These are phyloP conservation scores for Trichoderma virens DNA, from an alignment of 495 filamentous ascomycete genomes.

Conservation along the genomic window DNA sequence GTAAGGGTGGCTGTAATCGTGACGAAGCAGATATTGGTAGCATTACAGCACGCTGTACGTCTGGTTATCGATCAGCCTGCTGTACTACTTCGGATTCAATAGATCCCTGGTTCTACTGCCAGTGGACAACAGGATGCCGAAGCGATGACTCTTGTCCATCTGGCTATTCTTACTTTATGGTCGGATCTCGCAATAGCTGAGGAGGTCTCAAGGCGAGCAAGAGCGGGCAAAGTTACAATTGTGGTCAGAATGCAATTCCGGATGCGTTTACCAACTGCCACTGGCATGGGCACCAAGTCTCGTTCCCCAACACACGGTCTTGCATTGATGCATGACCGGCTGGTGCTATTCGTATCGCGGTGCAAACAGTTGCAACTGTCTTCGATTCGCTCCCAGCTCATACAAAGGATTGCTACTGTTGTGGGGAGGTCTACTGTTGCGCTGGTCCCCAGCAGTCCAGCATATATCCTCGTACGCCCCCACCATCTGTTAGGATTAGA, in stretches of 20 bases:
- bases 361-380: not conserved
- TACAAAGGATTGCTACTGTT: not conserved
- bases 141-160: not conserved
- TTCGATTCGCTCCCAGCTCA: not conserved
- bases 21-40: not conserved
- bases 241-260: not conserved
- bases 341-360: not conserved
- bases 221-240: not conserved
- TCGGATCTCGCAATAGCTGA: not conserved
- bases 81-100: not conserved
- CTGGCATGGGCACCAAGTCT: not conserved
- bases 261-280: not conserved
- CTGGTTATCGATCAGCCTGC: not conserved
- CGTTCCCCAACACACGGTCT: not conserved
- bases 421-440: not conserved
- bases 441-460: no score
- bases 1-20: not conserved
- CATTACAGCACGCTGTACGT: not conserved
- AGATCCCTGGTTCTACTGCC: not conserved
- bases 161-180: not conserved
- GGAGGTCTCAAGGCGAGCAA: not conserved
- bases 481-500: no score
- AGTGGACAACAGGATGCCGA: not conserved
- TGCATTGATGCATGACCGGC: not conserved
- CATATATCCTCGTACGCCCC: no score